Conservation (phyloP, 257 asterid species). For the Nicotiana undulata region DNA sequence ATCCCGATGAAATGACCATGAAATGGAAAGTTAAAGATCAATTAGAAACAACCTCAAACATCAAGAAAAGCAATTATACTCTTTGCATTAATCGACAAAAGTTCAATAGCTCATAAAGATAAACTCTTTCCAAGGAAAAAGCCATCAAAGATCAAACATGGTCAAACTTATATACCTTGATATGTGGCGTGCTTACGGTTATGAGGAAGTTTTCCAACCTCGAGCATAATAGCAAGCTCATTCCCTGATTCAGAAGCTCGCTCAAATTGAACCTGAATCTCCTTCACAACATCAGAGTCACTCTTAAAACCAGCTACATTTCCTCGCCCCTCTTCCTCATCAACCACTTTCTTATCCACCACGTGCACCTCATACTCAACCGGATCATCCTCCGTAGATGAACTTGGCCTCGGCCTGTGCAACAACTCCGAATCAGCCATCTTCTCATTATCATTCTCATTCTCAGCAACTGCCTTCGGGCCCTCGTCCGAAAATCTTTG, state of each 20-base stretch:
- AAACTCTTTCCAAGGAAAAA: background rate
- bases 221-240: conserved; percentile 74
- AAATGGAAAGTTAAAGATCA: background rate
- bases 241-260: conserved; percentile 70
- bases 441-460: conserved; percentile 23
- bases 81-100: background rate
- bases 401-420: conserved; percentile 40
- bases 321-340: conserved; percentile 38
- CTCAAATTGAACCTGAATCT: conserved; percentile 74
- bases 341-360: conserved; percentile 83
- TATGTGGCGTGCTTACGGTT: conserved; percentile 69
- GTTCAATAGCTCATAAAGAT: background rate
- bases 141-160: background rate
- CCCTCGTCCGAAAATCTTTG: conserved; percentile 56
- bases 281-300: conserved; percentile 65
- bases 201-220: conserved; percentile 81
- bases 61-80: background rate
- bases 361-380: conserved; percentile 75
- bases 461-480: conserved; percentile 22
- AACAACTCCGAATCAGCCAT: conserved; percentile 37
- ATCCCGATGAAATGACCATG: conserved; percentile 15
- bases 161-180: conserved; percentile 46
- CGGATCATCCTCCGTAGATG: conserved; percentile 47
- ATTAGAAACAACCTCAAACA: background rate
- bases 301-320: conserved; percentile 32